Percentiles rank a stretch among this genome's conserved stretches.
phyloP scores from a whole-genome alignment of 2,329 filamentous ascomycete genomes.

The Monosporascus ibericus region DNA sequence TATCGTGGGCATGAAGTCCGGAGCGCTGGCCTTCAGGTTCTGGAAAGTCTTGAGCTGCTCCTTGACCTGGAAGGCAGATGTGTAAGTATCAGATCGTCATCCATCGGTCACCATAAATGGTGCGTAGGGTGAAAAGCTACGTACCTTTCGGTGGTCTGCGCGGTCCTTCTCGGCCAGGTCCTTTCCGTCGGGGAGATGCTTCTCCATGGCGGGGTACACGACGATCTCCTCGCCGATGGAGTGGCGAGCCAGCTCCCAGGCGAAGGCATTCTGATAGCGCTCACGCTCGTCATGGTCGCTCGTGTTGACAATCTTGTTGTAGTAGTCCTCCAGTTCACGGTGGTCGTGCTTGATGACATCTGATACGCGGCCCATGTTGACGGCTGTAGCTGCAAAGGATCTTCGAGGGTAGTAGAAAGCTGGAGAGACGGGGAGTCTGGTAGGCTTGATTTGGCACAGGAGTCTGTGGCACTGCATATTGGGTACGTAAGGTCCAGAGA shows the following conservation, averaged over 20 bases:
- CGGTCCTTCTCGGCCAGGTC: constrained; percentile 41
- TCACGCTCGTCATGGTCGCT: constrained; percentile 30
- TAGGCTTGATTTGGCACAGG: no score
- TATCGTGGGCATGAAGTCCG: constrained; percentile 37
- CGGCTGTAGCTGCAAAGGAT: constrained; percentile 2
- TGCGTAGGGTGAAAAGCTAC: not conserved
- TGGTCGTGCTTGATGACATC: constrained; percentile 33
- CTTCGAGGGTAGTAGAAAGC: no score
- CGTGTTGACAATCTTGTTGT: constrained; percentile 33
- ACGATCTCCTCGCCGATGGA: constrained; percentile 43
- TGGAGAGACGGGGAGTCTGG: no score
- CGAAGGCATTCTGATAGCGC: constrained; percentile 40
- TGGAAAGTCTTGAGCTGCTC: constrained; percentile 44
- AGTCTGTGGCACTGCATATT: no score
- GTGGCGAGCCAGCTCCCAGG: constrained; percentile 43
- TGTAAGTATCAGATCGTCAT: not conserved
- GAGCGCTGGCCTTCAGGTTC: constrained; percentile 30
- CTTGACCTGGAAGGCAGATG: constrained; percentile 37
- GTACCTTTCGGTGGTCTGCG: constrained; percentile 38
- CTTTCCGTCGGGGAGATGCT: constrained; percentile 37
- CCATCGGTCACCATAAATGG: no score
- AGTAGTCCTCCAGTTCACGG: constrained; percentile 29
- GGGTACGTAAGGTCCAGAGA: no score
- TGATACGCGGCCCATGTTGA: constrained; percentile 16
- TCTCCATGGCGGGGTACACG: constrained; percentile 48